phyloP scores from a whole-genome alignment of 176 grass and related monocot genomes.

The Rhynchospora tenuis region DNA sequence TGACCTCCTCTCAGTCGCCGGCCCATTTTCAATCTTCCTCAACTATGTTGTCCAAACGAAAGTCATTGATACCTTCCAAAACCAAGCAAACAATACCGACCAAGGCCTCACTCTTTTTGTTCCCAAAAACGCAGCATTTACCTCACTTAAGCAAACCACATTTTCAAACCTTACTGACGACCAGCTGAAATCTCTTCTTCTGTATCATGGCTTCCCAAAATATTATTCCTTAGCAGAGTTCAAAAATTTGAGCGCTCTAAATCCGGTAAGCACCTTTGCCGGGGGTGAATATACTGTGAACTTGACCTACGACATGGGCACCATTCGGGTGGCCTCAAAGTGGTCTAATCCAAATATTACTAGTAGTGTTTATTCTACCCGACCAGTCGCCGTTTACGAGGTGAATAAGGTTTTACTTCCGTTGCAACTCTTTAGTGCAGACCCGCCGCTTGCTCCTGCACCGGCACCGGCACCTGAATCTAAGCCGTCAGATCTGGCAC shows the following conservation, averaged over 20 bases:
- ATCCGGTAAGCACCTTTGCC: slow-evolving; percentile 71
- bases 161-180: slow-evolving; percentile 72
- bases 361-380: slow-evolving; percentile 74
- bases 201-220: slow-evolving; percentile 72
- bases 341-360: slow-evolving; percentile 88
- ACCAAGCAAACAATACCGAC: slow-evolving; percentile 70
- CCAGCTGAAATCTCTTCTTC: slow-evolving; percentile 63
- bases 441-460: slow-evolving; percentile 60
- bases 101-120: slow-evolving; percentile 86
- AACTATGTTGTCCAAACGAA: slow-evolving; percentile 58
- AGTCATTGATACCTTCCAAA: slow-evolving; percentile 78
- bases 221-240: slow-evolving; percentile 91
- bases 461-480: slow-evolving; percentile 66
- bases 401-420: slow-evolving; percentile 76
- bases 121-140: slow-evolving; percentile 67
- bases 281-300: slow-evolving; percentile 70
- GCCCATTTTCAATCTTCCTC: slow-evolving; percentile 80
- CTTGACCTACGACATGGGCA: slow-evolving; percentile 58
- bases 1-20: slow-evolving; percentile 72
- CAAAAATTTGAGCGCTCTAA: slow-evolving; percentile 58
- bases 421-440: slow-evolving; percentile 65
- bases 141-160: slow-evolving; percentile 44
- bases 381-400: slow-evolving; percentile 67
- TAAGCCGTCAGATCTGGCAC: slow-evolving; percentile 45
- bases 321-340: slow-evolving; percentile 52